These are phyloP conservation scores for Boletus sp. DNA, from an alignment of 768 basidiomycete genomes.

Conservation along the genomic window DNA sequence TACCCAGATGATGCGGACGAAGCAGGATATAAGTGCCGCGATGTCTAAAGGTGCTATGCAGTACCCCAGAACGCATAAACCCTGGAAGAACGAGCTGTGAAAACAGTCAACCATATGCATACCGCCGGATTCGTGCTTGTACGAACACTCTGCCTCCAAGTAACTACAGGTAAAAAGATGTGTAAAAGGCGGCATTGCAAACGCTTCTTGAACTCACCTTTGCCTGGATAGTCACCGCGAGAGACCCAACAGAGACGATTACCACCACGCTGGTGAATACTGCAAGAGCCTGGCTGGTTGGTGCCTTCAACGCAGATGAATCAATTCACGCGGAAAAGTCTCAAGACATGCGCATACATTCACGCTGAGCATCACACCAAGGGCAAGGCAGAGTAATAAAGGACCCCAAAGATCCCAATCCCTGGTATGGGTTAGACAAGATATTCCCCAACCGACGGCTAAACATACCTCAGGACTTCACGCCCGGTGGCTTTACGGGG, in stretches of 20 bases:
- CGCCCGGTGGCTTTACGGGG: conserved; percentile 72
- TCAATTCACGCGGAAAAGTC: not conserved
- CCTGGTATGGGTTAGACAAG: conserved; percentile 38
- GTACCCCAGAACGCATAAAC: conserved; percentile 91
- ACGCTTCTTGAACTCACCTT: conserved; percentile 53
- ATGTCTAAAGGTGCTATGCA: conserved; percentile 92
- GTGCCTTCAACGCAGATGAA: conserved; percentile 55
- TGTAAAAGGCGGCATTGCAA: not conserved
- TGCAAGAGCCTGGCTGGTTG: conserved; percentile 75
- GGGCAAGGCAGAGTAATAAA: conserved; percentile 72
- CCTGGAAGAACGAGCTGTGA: conserved; percentile 90
- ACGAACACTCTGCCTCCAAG: conserved; percentile 81
- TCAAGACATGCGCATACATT: conserved; percentile 51
- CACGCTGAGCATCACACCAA: conserved; percentile 83
- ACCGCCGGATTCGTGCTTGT: not conserved
- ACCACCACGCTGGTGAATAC: conserved; percentile 95
- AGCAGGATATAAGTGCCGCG: conserved; percentile 83
- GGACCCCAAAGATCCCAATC: conserved; percentile 99
- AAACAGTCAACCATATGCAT: not conserved
- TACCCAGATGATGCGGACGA: conserved; percentile 82
- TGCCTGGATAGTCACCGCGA: conserved; percentile 93
- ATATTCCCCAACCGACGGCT: not conserved
- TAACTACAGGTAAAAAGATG: conserved; percentile 43
- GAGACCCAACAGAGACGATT: conserved; percentile 86
- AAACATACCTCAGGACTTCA: conserved; percentile 72